Conservation (phyloP, 345 rosid species). For the Salix udensis region DNA sequence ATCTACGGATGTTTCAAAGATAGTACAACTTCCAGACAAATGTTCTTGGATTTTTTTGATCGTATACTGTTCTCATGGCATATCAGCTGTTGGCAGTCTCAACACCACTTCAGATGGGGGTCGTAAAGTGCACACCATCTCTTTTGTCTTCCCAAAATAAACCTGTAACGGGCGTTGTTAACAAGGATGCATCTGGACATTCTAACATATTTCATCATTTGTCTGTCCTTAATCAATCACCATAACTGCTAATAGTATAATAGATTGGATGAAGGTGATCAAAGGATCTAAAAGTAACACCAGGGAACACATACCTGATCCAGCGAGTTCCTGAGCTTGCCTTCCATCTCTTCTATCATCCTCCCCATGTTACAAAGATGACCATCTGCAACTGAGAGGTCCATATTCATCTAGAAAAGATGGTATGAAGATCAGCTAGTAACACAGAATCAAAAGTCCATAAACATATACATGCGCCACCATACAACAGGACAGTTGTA, state of each 20-base stretch:
- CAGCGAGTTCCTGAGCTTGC: constrained; percentile 84
- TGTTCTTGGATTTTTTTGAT: neutral
- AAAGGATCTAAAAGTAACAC: no score
- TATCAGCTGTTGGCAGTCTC: constrained; percentile 58
- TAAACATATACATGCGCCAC: neutral
- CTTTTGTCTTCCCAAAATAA: constrained; percentile 95
- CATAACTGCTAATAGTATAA: no score
- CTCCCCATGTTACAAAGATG: constrained; percentile 95
- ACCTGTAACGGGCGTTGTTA: constrained; percentile 49
- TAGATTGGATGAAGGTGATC: no score
- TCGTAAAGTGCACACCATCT: constrained; percentile 90
- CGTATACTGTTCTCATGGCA: neutral
- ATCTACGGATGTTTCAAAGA: neutral
- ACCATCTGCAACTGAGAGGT: constrained; percentile 76
- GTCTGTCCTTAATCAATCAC: no score
- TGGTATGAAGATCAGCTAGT: neutral
- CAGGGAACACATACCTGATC: constrained; percentile 61
- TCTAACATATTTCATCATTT: no score
- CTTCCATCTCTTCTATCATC: constrained; percentile 99
- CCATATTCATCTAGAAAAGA: constrained; percentile 71
- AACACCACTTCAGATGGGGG: constrained; percentile 72
- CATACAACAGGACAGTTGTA: neutral
- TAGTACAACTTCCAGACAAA: neutral
- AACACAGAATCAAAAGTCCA: neutral
- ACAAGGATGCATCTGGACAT: no score